Evolutionary conservation across 163 green algal genomes (phyloP).

Genomic region (Chloromonas sp.): DNA sequence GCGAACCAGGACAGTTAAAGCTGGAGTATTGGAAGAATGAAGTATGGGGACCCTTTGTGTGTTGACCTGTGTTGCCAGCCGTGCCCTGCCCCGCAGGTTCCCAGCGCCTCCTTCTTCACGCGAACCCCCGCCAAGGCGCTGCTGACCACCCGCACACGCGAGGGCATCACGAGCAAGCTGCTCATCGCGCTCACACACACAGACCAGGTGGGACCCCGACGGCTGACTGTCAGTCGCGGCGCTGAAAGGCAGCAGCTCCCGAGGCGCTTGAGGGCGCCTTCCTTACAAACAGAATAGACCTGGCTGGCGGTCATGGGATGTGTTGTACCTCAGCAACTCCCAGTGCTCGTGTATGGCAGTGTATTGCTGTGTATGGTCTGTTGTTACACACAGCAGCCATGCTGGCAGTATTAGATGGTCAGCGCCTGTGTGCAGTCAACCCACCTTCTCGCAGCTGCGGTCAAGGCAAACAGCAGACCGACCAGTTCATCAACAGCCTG

Average conservation of each 20-base stretch:
- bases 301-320: too few relatives aligned
- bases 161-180: slow-evolving; percentile 85
- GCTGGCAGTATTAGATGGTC: not conserved
- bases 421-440: too few relatives aligned
- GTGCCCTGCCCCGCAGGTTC: not conserved
- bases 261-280: not conserved
- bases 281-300: not conserved
- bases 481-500: not conserved
- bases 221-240: not conserved
- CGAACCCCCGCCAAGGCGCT: slow-evolving; percentile 46
- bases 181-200: slow-evolving; percentile 69
- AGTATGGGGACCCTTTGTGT: too few relatives aligned
- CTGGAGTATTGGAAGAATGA: too few relatives aligned
- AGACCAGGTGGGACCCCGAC: slow-evolving; percentile 55
- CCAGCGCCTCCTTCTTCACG: slow-evolving; percentile 23
- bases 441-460: too few relatives aligned
- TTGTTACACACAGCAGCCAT: not conserved
- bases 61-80: too few relatives aligned
- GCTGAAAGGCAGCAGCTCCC: not conserved
- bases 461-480: not conserved
- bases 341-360: not conserved
- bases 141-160: slow-evolving; percentile 56
- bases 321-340: too few relatives aligned
- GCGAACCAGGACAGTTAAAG: too few relatives aligned
- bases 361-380: not conserved